phyloP scores from a whole-genome alignment of 805 yeast species.

The Nakazawaea sp. region DNA sequence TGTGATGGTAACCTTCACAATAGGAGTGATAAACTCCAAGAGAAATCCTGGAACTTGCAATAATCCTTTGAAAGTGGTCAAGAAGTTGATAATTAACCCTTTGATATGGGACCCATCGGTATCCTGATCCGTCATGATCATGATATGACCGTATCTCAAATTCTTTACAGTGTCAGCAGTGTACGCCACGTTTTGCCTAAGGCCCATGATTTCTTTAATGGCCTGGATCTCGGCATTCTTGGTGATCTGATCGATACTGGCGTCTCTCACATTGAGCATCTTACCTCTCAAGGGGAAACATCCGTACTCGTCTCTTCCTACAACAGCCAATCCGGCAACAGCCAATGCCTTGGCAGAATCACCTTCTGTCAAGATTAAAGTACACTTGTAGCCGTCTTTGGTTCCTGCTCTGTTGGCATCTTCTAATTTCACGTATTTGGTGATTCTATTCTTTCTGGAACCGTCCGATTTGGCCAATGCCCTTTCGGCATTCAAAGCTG shows the following conservation, averaged over 20 bases:
- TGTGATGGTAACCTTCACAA: conserved; percentile 79
- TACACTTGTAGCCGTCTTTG: conserved; percentile 83
- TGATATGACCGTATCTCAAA: conserved; percentile 89
- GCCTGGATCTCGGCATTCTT: conserved; percentile 95
- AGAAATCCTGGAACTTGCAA: conserved; percentile 86
- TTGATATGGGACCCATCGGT: conserved; percentile 98
- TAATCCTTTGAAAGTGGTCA: conserved; percentile 90
- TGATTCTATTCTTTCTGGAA: conserved; percentile 71
- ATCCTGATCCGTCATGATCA: conserved; percentile 99
- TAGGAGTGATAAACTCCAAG: conserved; percentile 93
- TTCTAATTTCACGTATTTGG: conserved; percentile 82
- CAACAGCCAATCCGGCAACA: conserved; percentile 87
- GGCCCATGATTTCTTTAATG: conserved; percentile 88
- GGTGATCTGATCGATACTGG: conserved; percentile 89
- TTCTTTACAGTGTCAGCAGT: conserved; percentile 52
- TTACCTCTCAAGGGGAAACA: conserved; percentile 96
- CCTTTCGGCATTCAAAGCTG: conserved; percentile 83
- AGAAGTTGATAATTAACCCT: conserved; percentile 87
- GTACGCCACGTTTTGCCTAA: conserved; percentile 86
- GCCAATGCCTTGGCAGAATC: conserved; percentile 93
- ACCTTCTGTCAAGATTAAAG: conserved; percentile 92
- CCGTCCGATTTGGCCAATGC: conserved; percentile 90
- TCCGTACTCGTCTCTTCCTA: conserved; percentile 92
- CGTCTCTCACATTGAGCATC: conserved; percentile 91
- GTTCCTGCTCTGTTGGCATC: conserved; percentile 98